Evolutionary conservation across 2,329 filamentous ascomycete species (phyloP).

Genomic region (Diaporthe sp.): DNA sequence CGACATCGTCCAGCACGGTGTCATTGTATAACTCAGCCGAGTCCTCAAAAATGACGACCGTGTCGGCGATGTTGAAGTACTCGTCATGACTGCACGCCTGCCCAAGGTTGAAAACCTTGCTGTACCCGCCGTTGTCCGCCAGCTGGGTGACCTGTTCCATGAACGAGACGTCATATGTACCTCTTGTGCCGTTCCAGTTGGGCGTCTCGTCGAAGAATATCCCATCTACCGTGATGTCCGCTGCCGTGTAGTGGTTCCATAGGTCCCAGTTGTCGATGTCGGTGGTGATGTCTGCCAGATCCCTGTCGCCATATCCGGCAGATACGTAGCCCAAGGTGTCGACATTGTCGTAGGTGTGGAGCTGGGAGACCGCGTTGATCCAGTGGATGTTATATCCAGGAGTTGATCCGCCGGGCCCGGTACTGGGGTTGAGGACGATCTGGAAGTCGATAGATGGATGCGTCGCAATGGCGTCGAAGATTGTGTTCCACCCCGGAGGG

Average conservation of each 20-base stretch:
- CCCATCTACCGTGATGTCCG: conserved; percentile 36
- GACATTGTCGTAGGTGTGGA: conserved; percentile 31
- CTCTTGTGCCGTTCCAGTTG: conserved; percentile 40
- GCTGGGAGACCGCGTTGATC: conserved; percentile 5
- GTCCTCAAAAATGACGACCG: conserved; percentile 25
- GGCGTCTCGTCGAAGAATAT: conserved; percentile 43
- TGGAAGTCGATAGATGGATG: conserved; percentile 33
- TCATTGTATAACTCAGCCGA: neutral
- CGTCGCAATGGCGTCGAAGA: conserved; percentile 23
- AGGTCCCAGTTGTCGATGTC: conserved; percentile 36
- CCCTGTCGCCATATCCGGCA: conserved; percentile 17
- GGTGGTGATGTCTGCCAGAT: neutral
- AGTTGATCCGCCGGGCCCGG: conserved; percentile 31
- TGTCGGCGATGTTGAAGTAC: conserved; percentile 30
- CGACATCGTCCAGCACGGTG: neutral
- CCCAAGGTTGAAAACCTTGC: conserved; percentile 35
- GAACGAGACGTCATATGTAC: conserved; percentile 17
- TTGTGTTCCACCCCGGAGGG: conserved; percentile 3
- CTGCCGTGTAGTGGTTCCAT: conserved; percentile 25
- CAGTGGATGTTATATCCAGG: conserved; percentile 35
- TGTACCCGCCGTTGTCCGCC: neutral
- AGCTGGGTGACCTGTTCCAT: conserved; percentile 21
- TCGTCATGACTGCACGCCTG: conserved; percentile 25
- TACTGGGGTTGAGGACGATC: conserved; percentile 38
- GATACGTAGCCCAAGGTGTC: conserved; percentile 36